A percentile compares a stretch with the other conserved stretches of the same genome.
phyloP scores from a whole-genome alignment of 345 rosid species.

The Eucalyptus cloeziana region DNA sequence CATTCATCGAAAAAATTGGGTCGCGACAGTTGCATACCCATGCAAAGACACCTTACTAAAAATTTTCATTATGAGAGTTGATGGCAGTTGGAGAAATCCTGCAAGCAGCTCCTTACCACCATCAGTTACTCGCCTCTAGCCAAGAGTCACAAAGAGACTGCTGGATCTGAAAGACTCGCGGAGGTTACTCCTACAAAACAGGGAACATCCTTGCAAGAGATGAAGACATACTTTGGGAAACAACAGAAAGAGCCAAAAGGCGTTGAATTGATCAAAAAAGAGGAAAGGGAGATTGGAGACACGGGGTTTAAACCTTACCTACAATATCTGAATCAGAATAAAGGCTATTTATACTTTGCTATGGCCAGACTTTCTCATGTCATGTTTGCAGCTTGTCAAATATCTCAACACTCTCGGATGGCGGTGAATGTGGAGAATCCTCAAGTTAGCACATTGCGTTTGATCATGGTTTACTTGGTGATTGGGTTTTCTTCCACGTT shows the following conservation, averaged over 20 bases:
- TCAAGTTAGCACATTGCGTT: slow-evolving; percentile 29
- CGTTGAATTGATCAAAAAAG: slow-evolving; percentile 67
- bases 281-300: slow-evolving; percentile 78
- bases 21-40: neutral
- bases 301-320: slow-evolving; percentile 64
- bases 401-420: slow-evolving; percentile 65
- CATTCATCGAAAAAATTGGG: no score
- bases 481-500: slow-evolving; percentile 40
- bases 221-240: slow-evolving; percentile 30
- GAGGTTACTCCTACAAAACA: slow-evolving; percentile 23
- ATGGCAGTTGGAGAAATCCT: slow-evolving; percentile 86
- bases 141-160: slow-evolving; percentile 83
- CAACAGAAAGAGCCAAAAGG: slow-evolving; percentile 33
- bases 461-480: slow-evolving; percentile 52
- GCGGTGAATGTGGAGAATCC: slow-evolving; percentile 70
- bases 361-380: slow-evolving; percentile 33
- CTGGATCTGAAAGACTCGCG: slow-evolving; percentile 60
- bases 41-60: neutral
- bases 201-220: slow-evolving; percentile 30
- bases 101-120: slow-evolving; percentile 64
- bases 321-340: slow-evolving; percentile 60
- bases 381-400: slow-evolving; percentile 40
- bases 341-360: slow-evolving; percentile 61
- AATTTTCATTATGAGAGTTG: slow-evolving; percentile 37
- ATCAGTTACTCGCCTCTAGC: slow-evolving; percentile 50